Evolutionary conservation across 108 stramenopile genomes (phyloP).

Genomic region (Chaetoceros tenuissimus): DNA sequence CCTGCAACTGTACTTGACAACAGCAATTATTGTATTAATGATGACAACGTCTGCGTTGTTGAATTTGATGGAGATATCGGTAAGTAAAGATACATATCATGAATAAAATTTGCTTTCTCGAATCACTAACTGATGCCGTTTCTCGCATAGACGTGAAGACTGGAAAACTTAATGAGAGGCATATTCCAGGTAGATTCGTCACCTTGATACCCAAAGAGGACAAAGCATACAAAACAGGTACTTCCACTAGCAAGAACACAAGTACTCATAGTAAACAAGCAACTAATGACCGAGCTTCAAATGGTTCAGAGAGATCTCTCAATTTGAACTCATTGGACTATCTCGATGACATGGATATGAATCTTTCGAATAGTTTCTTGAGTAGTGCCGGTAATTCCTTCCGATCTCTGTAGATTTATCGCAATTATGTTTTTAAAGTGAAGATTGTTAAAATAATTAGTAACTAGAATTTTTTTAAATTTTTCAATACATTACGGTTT

Average conservation of each 20-base stretch:
- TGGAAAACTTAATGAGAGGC: constrained; percentile 35
- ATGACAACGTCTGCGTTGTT: constrained; percentile 72
- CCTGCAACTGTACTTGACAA: constrained; percentile 66
- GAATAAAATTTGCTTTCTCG: background rate
- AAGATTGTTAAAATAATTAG: no score
- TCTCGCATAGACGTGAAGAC: constrained; percentile 5
- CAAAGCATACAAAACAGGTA: constrained; percentile 19
- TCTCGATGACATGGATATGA: no score
- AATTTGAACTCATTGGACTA: no score
- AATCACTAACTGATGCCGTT: background rate
- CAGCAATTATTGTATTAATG: constrained; percentile 58
- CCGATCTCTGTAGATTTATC: no score
- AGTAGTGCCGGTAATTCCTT: no score
- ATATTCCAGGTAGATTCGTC: constrained; percentile 65
- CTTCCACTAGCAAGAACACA: background rate
- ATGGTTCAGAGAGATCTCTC: no score
- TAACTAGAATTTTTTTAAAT: no score
- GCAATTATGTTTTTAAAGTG: no score
- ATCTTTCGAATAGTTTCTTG: no score
- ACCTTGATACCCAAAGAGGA: constrained; percentile 60
- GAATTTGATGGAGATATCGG: constrained; percentile 65
- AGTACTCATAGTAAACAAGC: constrained; percentile 5
- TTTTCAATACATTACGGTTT: no score
- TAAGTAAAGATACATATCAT: background rate
- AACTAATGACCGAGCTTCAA: constrained; percentile 1